Evolutionary conservation across 345 rosid genomes (phyloP), one percentile per base, ranked within the genome.

Genomic region (Citrus sp.): DNA sequence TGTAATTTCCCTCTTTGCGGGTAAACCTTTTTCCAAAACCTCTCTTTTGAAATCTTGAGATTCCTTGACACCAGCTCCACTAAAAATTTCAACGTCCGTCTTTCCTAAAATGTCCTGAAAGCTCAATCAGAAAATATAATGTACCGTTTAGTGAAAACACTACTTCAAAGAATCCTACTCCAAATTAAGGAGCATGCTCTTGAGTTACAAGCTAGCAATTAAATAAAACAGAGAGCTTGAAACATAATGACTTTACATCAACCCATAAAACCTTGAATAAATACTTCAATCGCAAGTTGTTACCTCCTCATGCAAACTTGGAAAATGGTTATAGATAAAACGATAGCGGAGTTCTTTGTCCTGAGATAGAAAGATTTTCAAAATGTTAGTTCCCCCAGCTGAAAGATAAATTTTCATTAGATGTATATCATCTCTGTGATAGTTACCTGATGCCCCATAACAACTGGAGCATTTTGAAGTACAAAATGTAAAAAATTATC

Each of bases 11-110:
- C 98, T 85, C 87, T 95, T 95, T 67, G 98, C 94, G 73, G 98
- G 93, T 74, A 87, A 70, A 54, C 98, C 95, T 82, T 87, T 95
- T 78, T 93, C 97, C 80, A 95, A 74, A 79, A 95, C 99, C 82
- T 95, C 99, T 78, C 89, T 84, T 83, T 95, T 95, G 84, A 95
- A 95, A 66, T 95, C 99, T 82, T 95, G 92, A 79, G 97, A 92
- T 67, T 95, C 99, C 88, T 88, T 93, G 7, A 93, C 99, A 40
- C 99, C 99, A 78, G 91, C 80, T 71, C 99, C 99, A 5, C 90
- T 69, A 80, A 95, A 95, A 62, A 95, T 95, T 85, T 95, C 99
- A 42, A 91, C 79, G 32, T 95, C 99, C 63, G 97, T 93, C 79
- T 95, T 95, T 6, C 98, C 98, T 80, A 95, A 62, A 74, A 95